Conservation (phyloP, 2,329 filamentous ascomycete genomes). For the Xylariaceae sp. region DNA sequence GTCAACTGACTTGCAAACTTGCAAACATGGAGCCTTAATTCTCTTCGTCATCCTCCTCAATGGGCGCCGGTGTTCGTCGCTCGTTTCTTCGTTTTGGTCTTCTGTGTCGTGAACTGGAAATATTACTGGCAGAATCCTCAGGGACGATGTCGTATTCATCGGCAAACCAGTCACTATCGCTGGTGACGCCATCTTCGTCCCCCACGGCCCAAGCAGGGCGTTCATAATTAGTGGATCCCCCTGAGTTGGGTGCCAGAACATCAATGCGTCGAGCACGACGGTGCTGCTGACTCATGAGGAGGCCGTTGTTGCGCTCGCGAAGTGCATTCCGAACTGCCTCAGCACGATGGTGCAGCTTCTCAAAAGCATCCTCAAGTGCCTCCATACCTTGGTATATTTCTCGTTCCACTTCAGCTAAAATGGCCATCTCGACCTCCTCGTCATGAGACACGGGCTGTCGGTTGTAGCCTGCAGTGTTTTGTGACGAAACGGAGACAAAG, state of each 20-base stretch:
- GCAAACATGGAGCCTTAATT: constrained; percentile 16
- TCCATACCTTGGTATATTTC: constrained; percentile 96
- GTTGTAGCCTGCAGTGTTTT: constrained; percentile 36
- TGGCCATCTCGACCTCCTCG: constrained; percentile 88
- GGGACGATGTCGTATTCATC: constrained; percentile 60
- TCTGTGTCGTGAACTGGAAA: constrained; percentile 63
- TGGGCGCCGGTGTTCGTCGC: constrained; percentile 65
- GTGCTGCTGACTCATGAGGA: constrained; percentile 60
- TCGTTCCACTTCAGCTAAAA: constrained; percentile 83
- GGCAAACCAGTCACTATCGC: constrained; percentile 54
- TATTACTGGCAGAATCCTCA: constrained; percentile 77
- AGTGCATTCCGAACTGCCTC: constrained; percentile 74
- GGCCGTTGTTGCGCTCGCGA: constrained; percentile 74
- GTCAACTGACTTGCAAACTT: neutral
- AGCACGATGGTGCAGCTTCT: constrained; percentile 79
- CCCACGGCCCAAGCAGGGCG: constrained; percentile 42
- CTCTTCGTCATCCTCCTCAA: constrained; percentile 61
- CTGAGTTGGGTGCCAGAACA: constrained; percentile 47
- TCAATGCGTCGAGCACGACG: constrained; percentile 48
- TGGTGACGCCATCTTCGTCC: constrained; percentile 43
- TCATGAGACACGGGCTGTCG: constrained; percentile 73
- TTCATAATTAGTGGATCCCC: constrained; percentile 44
- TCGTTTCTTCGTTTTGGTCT: constrained; percentile 63
- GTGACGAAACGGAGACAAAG: constrained; percentile 35
- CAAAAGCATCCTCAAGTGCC: constrained; percentile 86